Base-by-base conservation (phyloP, 495 filamentous ascomycete species). In the Penicillium coffeae region DNA sequence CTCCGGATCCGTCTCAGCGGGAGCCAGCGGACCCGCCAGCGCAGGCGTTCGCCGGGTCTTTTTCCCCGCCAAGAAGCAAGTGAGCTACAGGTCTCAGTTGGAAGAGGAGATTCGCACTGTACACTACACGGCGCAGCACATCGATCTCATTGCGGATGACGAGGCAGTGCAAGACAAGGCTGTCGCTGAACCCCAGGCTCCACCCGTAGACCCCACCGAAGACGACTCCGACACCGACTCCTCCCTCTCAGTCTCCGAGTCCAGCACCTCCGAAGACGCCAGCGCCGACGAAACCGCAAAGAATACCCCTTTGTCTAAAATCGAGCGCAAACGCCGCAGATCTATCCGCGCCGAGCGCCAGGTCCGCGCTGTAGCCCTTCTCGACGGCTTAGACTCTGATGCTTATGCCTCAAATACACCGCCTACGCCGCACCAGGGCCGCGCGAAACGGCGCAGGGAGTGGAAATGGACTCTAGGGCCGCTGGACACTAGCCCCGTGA, bases 381-480 rank as follows among this genome's bases (percentile, higher is more conserved):
- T 69, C 20, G 71, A 74, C 42, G 65, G 67, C 0, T 46, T 74
- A 1, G 62, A 67, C 10, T 51, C 57, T 7, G 55, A 60, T 18
- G 38, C 47, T 9, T 59, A 63, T 50, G 63, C 60, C 40, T 63
- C 65, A 6, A 63, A 63, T 8, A 74, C 66, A 34, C 75, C 79
- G 1, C 70, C 72, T 32, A 80, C 75, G 8, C 76, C 78, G 3
- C 66, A 71, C 3, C 73, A 74, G 18, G 66, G 63, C 19, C 71
- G 77, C 2, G 59, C 58, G 45, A 82, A 81, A 45, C 73, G 75
- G 18, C 69, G 74, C 3, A 59, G 79, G 15, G 72, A 79, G 56
- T 83, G 80, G 80, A 61, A 65, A 41, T 83, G 80, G 80, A 83
- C 80, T 3, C 54, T 83, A 13, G 77, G 69, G 0, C 72, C 78